Conservation (phyloP, 805 yeast species). For the Nakazawaea siamensis region DNA sequence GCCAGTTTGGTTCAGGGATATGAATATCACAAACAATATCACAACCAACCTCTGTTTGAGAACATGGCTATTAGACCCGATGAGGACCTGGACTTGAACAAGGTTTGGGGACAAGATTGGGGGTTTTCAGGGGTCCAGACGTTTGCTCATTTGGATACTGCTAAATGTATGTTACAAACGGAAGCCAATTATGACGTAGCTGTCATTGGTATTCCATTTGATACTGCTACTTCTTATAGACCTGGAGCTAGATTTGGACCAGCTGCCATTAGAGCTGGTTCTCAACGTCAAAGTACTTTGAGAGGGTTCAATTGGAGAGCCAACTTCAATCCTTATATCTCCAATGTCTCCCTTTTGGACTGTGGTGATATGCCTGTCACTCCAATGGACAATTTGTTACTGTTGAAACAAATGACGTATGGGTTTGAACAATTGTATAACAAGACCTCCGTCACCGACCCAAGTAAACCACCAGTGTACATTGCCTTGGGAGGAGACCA, state of each 20-base stretch:
- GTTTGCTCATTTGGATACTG: conserved; percentile 65
- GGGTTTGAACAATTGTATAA: conserved; percentile 48
- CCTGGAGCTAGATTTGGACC: conserved; percentile 87
- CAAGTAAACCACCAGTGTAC: conserved; percentile 44
- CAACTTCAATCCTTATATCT: conserved; percentile 37
- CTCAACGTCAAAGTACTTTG: conserved; percentile 60
- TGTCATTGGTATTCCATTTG: conserved; percentile 74
- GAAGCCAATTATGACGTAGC: conserved; percentile 55
- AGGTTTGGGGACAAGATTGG: conserved; percentile 71
- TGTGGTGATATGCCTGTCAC: conserved; percentile 54
- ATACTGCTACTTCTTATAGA: conserved; percentile 71
- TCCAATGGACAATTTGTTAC: conserved; percentile 50
- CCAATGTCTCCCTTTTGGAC: conserved; percentile 43
- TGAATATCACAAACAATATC: conserved; percentile 4
- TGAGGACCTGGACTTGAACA: conserved; percentile 33
- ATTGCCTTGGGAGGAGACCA: conserved; percentile 83
- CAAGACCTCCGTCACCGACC: conserved; percentile 19
- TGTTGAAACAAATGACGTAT: conserved; percentile 43
- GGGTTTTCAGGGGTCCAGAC: conserved; percentile 60
- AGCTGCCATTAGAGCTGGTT: conserved; percentile 56
- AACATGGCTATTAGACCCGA: not conserved
- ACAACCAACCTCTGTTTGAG: conserved; percentile 5
- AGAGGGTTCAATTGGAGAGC: conserved; percentile 65
- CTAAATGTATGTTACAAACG: conserved; percentile 46
- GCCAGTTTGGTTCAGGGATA: conserved; percentile 5